Evolutionary conservation across 352 stramenopile genomes (phyloP), one percentile per base, ranked within the genome.

Genomic region (Aphanomyces astaci): DNA sequence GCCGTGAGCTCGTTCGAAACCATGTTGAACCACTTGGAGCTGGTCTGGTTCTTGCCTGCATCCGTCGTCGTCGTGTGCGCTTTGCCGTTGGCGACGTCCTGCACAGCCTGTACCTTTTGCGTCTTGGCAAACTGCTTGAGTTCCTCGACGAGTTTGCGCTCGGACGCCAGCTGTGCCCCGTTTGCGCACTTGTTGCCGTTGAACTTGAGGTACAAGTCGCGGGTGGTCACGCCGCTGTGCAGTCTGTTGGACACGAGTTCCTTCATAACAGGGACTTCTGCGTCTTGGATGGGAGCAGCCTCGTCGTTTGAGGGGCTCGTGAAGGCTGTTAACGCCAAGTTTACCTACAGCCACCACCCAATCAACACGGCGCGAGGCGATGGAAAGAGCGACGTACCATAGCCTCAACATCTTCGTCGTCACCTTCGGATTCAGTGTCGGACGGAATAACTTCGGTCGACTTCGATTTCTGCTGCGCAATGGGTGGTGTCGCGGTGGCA

Each of bases 11-110:
- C 81, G 22, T 96, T 82, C 9, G 90, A 91, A 46, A 76, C 73
- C 80, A 98, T 98, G 73, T 86, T 82, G 71, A 98, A 98, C 92
- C 92, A 98, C 49, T 94, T 88, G 32, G 78, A 76, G 3, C 87
- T 83, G 48, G 78, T 77, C 57, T 74, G 71, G 30, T 76, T 71
- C 63, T 90, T 81, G 2, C 62, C 70, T 15, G 80, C 82, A 66
- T 93, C 82, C 24, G 73, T 71, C 30, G 78, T 76, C 51, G 80
- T 72, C 19, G 22, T 62, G 24, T 70, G 54, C 0, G 60, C 64
- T 11, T 17, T 33, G 24, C 17, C 13, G 31, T 66, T 71, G 22
- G 30, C 43, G 32, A 11, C 25, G n/a, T 70, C 62, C 30, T 59
- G 76, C 32, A 82, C 75, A 1, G 76, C 78, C 4, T 79, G 59